Conservation (phyloP, 805 yeast genomes). For the Ogataea philodendri region DNA sequence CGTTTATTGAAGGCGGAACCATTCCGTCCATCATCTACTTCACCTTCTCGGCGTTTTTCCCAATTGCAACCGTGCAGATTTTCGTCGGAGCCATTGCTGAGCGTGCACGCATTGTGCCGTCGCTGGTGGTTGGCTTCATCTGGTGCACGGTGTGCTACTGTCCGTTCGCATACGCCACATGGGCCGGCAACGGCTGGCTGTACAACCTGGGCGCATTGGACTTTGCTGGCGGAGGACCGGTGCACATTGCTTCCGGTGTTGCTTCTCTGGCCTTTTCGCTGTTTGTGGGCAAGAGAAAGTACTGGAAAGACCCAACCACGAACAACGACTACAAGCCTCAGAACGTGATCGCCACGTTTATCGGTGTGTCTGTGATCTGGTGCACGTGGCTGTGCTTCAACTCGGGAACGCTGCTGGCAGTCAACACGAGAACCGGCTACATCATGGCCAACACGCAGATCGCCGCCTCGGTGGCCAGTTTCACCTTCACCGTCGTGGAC, state of each 20-base stretch:
- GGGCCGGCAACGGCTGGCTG: constrained; percentile 47
- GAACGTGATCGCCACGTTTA: constrained; percentile 37
- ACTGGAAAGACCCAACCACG: constrained; percentile 32
- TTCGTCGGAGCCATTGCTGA: constrained; percentile 46
- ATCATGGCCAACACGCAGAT: constrained; percentile 49
- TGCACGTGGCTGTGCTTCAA: constrained; percentile 51
- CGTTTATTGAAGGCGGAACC: constrained; percentile 43
- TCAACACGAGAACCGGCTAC: constrained; percentile 43
- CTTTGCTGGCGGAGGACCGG: constrained; percentile 52
- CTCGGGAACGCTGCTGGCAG: constrained; percentile 43
- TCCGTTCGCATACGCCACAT: constrained; percentile 46
- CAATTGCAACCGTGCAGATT: constrained; percentile 49
- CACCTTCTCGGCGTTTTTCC: constrained; percentile 44
- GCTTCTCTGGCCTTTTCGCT: constrained; percentile 43
- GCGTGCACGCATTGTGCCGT: constrained; percentile 42
- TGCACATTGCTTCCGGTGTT: constrained; percentile 44
- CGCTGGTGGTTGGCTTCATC: constrained; percentile 39
- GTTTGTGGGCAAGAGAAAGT: constrained; percentile 42
- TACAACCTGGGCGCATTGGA: constrained; percentile 43
- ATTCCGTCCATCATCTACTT: constrained; percentile 47
- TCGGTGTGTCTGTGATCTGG: constrained; percentile 48
- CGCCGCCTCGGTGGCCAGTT: constrained; percentile 48
- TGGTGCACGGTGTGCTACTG: constrained; percentile 46
- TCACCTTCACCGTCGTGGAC: constrained; percentile 45
- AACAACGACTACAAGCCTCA: constrained; percentile 35